Evolutionary conservation across 345 rosid genomes (phyloP), one percentile per base, ranked within the genome.

Genomic region (Abelmoschus esculentus): DNA sequence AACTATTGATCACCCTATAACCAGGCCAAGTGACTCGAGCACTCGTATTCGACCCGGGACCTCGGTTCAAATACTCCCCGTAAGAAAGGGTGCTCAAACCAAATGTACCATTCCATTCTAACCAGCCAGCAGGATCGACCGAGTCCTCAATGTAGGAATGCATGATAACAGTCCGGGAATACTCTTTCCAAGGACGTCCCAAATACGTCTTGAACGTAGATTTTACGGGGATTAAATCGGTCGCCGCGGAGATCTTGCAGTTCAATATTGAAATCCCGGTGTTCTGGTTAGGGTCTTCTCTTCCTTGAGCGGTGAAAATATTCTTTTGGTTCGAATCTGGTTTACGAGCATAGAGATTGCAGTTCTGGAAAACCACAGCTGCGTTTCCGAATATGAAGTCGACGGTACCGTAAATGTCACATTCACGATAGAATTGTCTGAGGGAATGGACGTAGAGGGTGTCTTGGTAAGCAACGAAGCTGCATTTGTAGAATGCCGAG

Each of bases 361-460:
- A 86, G 28, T 75, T 78, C 12, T 92, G 96, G 75, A 89, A 77
- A 5, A 89, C 88, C 6, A 66, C 97, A 0, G 90, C 93, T 0
- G 93, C 93, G 34, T 91, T 87, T 17, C 96, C 96, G 6, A 79
- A 89, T 18, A 92, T 70, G 80, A 85, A 88, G 70, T 92, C 96
- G 0, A 92, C 8, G 0, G 98, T 92, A 54, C 96, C 98, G 26
- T 84, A 92, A 0, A 92, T 49, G 75, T 86, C 88, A 14, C 96
- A 88, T 2, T 92, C 87, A 0, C 98, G 85, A 9, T 84, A 92
- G 61, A 92, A 92, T 44, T 90, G 98, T 11, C 79, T 76, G 28
- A 77, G 84, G 54, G 91, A 84, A 70, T 89, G 89, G 32, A 78
- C 86, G 47, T 89, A 89, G 4, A 91, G 84, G 0, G 96, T 89